Percentiles rank a stretch among this genome's conserved stretches.
Conservation (phyloP, 805 yeast species). For the Metschnikowia rubicola region DNA sequence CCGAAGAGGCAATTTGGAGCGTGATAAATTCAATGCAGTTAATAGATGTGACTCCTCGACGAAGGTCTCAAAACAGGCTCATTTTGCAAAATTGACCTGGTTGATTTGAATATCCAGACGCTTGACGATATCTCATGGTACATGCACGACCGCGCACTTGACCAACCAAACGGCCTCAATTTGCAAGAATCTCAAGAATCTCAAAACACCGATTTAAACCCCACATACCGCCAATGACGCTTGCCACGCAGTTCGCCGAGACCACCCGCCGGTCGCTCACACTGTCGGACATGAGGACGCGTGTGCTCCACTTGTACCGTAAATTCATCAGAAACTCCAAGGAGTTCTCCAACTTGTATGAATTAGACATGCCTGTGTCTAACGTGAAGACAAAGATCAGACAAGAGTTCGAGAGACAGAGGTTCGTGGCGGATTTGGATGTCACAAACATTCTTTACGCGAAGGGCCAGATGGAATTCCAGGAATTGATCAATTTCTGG, state of each 20-base stretch:
- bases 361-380: slow-evolving; percentile 73
- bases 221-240: slow-evolving; percentile 38
- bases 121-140: slow-evolving; percentile 2
- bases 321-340: slow-evolving; percentile 63
- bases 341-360: slow-evolving; percentile 60
- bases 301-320: slow-evolving; percentile 71
- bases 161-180: slow-evolving; percentile 20
- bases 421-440: slow-evolving; percentile 65
- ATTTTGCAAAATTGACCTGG: no score
- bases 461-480: slow-evolving; percentile 89
- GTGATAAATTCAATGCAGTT: no score
- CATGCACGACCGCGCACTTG: slow-evolving; percentile 14
- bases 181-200: slow-evolving; percentile 1
- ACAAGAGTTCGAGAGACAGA: slow-evolving; percentile 84
- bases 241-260: slow-evolving; percentile 82
- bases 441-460: slow-evolving; percentile 66
- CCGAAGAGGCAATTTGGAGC: no score
- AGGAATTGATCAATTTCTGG: slow-evolving; percentile 86
- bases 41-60: no score
- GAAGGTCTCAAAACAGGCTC: no score
- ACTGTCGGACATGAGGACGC: slow-evolving; percentile 55
- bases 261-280: slow-evolving; percentile 66
- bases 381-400: slow-evolving; percentile 78
- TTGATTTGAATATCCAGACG: no score
- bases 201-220: background rate